Conservation (phyloP, 2,329 filamentous ascomycete species). For the Colletotrichum sp. region DNA sequence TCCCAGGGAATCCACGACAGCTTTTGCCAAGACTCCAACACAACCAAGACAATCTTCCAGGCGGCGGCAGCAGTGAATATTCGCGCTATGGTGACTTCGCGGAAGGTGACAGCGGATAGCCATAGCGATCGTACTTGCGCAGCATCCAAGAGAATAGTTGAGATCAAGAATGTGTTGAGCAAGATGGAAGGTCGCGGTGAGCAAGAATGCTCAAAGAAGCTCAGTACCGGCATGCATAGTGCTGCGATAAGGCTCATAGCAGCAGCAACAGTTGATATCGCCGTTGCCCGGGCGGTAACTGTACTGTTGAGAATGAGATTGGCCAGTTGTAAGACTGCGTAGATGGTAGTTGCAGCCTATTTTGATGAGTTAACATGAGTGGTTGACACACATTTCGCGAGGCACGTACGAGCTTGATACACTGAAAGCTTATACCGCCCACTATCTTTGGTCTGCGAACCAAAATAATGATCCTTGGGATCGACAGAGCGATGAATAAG, state of each 20-base stretch:
- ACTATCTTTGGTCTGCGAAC: constrained; percentile 30
- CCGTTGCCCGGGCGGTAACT: not conserved
- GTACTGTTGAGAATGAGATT: not conserved
- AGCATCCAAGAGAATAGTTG: not conserved
- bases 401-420: constrained; percentile 23
- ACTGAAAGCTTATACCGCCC: constrained; percentile 29
- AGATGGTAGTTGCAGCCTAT: not conserved
- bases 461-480: constrained; percentile 32
- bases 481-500: constrained; percentile 34
- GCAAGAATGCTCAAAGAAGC: constrained; percentile 30
- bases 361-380: not conserved
- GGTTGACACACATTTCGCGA: not conserved
- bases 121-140: not conserved
- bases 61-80: constrained; percentile 23
- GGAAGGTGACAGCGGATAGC: not conserved
- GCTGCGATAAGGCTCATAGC: constrained; percentile 32
- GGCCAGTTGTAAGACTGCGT: not conserved
- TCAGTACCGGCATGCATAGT: constrained; percentile 30
- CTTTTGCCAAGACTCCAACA: constrained; percentile 27
- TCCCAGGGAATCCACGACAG: not conserved
- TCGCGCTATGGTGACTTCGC: not conserved
- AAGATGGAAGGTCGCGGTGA: constrained; percentile 27
- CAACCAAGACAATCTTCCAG: constrained; percentile 23
- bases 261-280: constrained; percentile 12
- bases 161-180: not conserved